phyloP scores from a whole-genome alignment of 2,329 filamentous ascomycete genomes.

The Leptosphaerulina australis region DNA sequence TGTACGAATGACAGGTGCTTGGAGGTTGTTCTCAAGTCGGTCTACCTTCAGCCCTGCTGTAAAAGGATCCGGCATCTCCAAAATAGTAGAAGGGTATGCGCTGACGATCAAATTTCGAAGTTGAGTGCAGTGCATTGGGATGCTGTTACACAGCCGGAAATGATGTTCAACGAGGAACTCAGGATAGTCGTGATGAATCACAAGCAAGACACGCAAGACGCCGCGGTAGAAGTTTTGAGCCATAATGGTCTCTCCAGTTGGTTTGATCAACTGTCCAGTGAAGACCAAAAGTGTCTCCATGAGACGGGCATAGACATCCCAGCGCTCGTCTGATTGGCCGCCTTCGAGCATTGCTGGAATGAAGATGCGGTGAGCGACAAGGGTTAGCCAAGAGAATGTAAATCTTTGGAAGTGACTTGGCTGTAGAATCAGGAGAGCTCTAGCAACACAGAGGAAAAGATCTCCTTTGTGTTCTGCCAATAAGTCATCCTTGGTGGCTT shows the following conservation, averaged over 20 bases:
- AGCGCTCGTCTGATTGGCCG: constrained; percentile 67
- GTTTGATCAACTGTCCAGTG: constrained; percentile 79
- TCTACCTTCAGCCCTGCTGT: constrained; percentile 77
- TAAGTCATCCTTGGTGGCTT: constrained; percentile 55
- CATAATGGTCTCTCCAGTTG: constrained; percentile 69
- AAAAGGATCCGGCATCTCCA: constrained; percentile 75
- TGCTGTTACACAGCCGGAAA: constrained; percentile 76
- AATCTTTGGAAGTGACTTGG: constrained; percentile 82
- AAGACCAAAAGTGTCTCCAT: constrained; percentile 74
- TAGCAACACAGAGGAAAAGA: constrained; percentile 74
- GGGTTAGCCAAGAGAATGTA: constrained; percentile 79
- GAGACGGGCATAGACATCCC: constrained; percentile 75
- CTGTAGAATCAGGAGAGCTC: constrained; percentile 73
- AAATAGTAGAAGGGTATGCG: constrained; percentile 72
- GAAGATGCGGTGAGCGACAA: constrained; percentile 85
- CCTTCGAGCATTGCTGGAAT: constrained; percentile 75
- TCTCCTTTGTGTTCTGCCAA: constrained; percentile 64
- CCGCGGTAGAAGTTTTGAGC: constrained; percentile 86
- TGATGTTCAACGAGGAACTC: constrained; percentile 92
- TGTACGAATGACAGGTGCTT: constrained; percentile 68
- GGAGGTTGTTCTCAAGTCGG: constrained; percentile 73
- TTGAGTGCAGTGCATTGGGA: constrained; percentile 84
- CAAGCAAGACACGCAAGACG: constrained; percentile 78
- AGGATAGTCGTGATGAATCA: constrained; percentile 92
- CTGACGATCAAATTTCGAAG: constrained; percentile 86